Conservation (phyloP, 345 rosid genomes). For the Tarenaya hassleriana region DNA sequence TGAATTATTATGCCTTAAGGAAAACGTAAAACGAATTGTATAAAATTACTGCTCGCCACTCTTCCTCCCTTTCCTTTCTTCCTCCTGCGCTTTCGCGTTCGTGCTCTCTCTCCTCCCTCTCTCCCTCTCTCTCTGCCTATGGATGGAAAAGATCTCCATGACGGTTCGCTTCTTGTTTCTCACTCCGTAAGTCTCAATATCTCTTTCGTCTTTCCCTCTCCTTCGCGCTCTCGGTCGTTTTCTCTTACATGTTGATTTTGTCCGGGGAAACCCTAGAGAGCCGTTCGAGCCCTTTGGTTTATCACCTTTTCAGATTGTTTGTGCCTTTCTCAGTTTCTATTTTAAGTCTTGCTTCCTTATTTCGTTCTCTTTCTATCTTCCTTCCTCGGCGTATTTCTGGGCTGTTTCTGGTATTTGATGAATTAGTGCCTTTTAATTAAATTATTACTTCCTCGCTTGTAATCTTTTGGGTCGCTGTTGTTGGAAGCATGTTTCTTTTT, state of each 20-base stretch:
- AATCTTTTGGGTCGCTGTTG: conserved; percentile 12
- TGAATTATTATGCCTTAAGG: neutral
- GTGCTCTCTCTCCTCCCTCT: no score
- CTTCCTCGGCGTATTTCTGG: neutral
- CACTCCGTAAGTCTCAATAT: conserved; percentile 41
- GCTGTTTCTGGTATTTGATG: neutral
- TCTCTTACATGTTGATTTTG: neutral
- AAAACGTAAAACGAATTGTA: neutral
- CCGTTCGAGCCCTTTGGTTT: conserved; percentile 16
- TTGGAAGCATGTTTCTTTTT: no score
- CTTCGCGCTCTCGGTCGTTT: no score
- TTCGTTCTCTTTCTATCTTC: neutral
- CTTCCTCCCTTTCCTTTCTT: conserved; percentile 20
- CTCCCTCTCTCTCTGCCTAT: no score
- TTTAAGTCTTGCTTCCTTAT: neutral
- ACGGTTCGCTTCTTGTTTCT: conserved; percentile 22
- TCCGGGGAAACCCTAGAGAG: conserved; percentile 12
- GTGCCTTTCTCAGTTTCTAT: conserved; percentile 6
- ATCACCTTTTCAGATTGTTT: no score
- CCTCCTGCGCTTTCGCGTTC: conserved; percentile 11
- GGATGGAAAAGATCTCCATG: conserved; percentile 18
- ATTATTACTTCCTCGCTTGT: conserved; percentile 6
- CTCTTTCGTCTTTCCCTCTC: conserved; percentile 27
- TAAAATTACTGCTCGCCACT: conserved; percentile 28
- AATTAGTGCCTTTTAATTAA: neutral